phyloP scores from a whole-genome alignment of 2,329 filamentous ascomycete species.

The Microdochium bolleyi region DNA sequence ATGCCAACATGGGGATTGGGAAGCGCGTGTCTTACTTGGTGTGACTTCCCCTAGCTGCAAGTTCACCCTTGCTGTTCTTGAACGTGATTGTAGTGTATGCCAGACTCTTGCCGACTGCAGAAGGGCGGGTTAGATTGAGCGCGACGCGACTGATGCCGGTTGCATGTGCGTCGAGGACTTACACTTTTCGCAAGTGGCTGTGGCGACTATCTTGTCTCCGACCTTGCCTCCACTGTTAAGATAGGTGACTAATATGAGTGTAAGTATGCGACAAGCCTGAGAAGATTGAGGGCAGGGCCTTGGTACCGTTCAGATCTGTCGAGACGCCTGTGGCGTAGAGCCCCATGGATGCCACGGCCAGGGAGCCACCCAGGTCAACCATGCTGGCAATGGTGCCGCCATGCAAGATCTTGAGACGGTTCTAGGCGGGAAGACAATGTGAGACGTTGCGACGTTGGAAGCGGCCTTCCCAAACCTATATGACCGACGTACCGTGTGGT shows the following conservation, averaged over 20 bases:
- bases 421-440: slow-evolving; percentile 35
- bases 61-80: slow-evolving; percentile 47
- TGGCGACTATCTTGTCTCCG: slow-evolving; percentile 47
- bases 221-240: slow-evolving; percentile 48
- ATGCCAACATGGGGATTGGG: slow-evolving; percentile 1
- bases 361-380: slow-evolving; percentile 57
- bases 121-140: neutral
- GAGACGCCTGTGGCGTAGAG: slow-evolving; percentile 57
- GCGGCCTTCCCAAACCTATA: neutral
- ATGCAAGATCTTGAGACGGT: slow-evolving; percentile 68
- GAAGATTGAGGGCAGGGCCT: neutral
- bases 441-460: slow-evolving; percentile 1
- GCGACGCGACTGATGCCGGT: no score
- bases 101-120: slow-evolving; percentile 52
- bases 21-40: slow-evolving; percentile 43
- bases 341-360: slow-evolving; percentile 58
- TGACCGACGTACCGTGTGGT: slow-evolving; percentile 57
- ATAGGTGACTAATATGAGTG: slow-evolving; percentile 45
- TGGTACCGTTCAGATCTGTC: slow-evolving; percentile 53
- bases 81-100: slow-evolving; percentile 56
- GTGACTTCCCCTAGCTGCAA: slow-evolving; percentile 56
- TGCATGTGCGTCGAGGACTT: slow-evolving; percentile 9
- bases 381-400: slow-evolving; percentile 74
- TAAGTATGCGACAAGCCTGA: slow-evolving; percentile 1
- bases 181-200: slow-evolving; percentile 56